Percentiles rank a stretch among this genome's conserved stretches.
phyloP scores from a whole-genome alignment of 2,329 filamentous ascomycete species.

The Microsporum canis region DNA sequence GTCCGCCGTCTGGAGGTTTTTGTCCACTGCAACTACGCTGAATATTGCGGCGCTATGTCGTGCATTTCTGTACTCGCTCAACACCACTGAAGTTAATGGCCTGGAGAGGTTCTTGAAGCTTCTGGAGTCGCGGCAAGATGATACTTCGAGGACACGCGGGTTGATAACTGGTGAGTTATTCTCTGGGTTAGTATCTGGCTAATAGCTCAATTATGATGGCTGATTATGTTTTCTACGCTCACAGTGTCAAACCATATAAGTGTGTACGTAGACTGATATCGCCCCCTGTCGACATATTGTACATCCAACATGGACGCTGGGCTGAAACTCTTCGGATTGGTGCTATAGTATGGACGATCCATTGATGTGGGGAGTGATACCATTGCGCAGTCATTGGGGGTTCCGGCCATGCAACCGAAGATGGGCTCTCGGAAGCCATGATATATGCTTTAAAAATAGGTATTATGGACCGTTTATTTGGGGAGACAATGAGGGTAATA shows the following conservation, averaged over 20 bases:
- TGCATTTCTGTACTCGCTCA: conserved; percentile 63
- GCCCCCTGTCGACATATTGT: neutral
- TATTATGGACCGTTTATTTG: conserved; percentile 26
- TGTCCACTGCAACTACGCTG: conserved; percentile 65
- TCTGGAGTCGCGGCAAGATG: conserved; percentile 60
- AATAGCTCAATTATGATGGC: neutral
- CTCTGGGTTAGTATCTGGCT: neutral
- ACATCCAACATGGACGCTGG: conserved; percentile 19
- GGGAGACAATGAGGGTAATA: neutral
- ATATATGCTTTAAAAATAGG: conserved; percentile 88
- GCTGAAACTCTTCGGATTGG: conserved; percentile 11
- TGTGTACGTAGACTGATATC: conserved; percentile 53
- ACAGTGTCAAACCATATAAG: conserved; percentile 79
- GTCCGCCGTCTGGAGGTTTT: conserved; percentile 51
- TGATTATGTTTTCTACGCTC: neutral
- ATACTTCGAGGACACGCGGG: conserved; percentile 57
- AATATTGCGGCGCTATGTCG: conserved; percentile 59
- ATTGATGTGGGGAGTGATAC: conserved; percentile 81
- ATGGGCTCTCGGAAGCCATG: conserved; percentile 85
- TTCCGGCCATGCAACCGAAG: conserved; percentile 57
- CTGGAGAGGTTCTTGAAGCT: conserved; percentile 63
- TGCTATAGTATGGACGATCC: conserved; percentile 74
- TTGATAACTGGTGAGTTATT: conserved; percentile 63
- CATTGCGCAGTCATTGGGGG: conserved; percentile 58
- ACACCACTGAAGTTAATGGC: conserved; percentile 63